phyloP scores from a whole-genome alignment of 2,329 filamentous ascomycete species.

The Penicillium thymicola region DNA sequence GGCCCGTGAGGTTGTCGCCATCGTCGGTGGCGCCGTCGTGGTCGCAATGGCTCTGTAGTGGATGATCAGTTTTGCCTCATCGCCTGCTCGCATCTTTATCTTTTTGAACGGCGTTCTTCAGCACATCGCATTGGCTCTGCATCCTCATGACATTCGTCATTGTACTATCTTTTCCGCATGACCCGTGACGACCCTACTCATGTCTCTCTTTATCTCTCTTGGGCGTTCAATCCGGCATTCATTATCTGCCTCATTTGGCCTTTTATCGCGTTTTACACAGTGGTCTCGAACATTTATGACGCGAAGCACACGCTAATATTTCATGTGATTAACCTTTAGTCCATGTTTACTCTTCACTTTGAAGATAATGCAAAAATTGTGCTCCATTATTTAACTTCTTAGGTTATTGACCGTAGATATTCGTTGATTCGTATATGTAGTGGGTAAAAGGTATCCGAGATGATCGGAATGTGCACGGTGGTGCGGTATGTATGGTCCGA shows the following conservation, averaged over 20 bases:
- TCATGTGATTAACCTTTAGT: slow-evolving; percentile 12
- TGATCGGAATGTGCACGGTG: slow-evolving; percentile 4
- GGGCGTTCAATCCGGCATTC: slow-evolving; percentile 1
- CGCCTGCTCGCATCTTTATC: background rate
- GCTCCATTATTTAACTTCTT: background rate
- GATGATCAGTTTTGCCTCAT: background rate
- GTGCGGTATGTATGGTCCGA: background rate
- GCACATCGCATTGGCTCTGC: slow-evolving; percentile 14
- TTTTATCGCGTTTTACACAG: background rate
- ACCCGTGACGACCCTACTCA: slow-evolving; percentile 19
- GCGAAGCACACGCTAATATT: slow-evolving; percentile 4
- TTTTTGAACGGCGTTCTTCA: slow-evolving; percentile 3
- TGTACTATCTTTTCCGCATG: slow-evolving; percentile 21
- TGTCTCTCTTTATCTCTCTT: slow-evolving; percentile 18
- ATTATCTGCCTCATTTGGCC: background rate
- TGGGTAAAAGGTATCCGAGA: background rate
- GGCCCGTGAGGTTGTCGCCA: slow-evolving; percentile 36
- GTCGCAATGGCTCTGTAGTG: slow-evolving; percentile 39
- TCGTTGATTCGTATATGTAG: background rate
- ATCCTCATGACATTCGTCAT: slow-evolving; percentile 16
- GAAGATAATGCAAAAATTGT: slow-evolving; percentile 6
- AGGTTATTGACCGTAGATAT: background rate
- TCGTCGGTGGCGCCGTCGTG: slow-evolving; percentile 42
- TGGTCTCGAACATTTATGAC: slow-evolving; percentile 1
- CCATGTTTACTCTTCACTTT: background rate